phyloP scores from a whole-genome alignment of 768 basidiomycete genomes.

The Daedaleopsis sinensis region DNA sequence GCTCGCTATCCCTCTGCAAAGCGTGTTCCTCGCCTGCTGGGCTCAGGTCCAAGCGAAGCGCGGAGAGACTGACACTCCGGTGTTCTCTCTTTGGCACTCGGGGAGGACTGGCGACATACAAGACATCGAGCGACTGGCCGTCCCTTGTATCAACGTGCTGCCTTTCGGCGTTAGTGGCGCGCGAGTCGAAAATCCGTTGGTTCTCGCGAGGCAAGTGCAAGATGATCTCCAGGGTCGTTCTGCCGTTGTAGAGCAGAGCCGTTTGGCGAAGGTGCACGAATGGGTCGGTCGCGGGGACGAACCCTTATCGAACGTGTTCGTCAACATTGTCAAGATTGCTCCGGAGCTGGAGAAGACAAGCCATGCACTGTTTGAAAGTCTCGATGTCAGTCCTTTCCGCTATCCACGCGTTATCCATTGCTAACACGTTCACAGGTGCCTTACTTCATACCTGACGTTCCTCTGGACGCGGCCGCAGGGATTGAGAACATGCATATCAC shows the following conservation, averaged over 20 bases:
- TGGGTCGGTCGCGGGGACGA: slow-evolving; percentile 37
- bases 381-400: slow-evolving; percentile 35
- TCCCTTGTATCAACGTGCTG: slow-evolving; percentile 49
- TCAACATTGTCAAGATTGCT: slow-evolving; percentile 45
- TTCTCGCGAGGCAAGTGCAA: slow-evolving; percentile 37
- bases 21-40: slow-evolving; percentile 49
- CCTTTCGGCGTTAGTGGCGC: slow-evolving; percentile 38
- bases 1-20: slow-evolving; percentile 39
- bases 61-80: slow-evolving; percentile 32
- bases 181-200: slow-evolving; percentile 21
- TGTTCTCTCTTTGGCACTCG: slow-evolving; percentile 51
- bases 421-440: slow-evolving; percentile 31
- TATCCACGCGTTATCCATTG: background rate
- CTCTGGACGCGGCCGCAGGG: slow-evolving; percentile 1
- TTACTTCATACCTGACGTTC: slow-evolving; percentile 35
- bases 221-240: slow-evolving; percentile 41
- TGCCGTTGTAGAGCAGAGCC: slow-evolving; percentile 44
- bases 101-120: slow-evolving; percentile 36
- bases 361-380: slow-evolving; percentile 30
- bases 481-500: slow-evolving; percentile 26
- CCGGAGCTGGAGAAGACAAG: slow-evolving; percentile 27
- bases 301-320: slow-evolving; percentile 45
- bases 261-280: slow-evolving; percentile 37
- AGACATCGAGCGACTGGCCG: slow-evolving; percentile 40
- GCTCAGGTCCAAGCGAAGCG: slow-evolving; percentile 40